phyloP scores from a whole-genome alignment of 2,329 filamentous ascomycete species.

The Aureobasidium sp. region DNA sequence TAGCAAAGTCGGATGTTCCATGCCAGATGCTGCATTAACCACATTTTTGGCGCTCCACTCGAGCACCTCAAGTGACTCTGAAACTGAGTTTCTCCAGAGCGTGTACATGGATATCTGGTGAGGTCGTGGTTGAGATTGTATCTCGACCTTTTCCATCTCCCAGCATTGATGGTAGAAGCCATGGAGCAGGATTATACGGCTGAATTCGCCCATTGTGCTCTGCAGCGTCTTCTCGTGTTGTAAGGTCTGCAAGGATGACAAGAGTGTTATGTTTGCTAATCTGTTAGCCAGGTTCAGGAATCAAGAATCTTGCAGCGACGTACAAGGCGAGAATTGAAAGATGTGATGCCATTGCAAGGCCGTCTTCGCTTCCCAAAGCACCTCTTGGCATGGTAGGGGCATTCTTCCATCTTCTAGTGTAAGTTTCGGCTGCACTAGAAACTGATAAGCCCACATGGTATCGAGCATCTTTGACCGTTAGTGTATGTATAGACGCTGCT shows the following conservation, averaged over 20 bases:
- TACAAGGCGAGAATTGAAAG: conserved; percentile 11
- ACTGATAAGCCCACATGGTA: conserved; percentile 19
- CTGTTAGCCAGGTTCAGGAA: not conserved
- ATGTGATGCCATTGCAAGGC: conserved; percentile 19
- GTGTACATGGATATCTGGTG: conserved; percentile 36
- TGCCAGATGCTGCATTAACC: conserved; percentile 40
- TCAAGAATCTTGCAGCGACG: not conserved
- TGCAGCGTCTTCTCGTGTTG: conserved; percentile 43
- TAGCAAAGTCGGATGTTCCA: conserved; percentile 47
- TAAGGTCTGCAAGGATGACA: conserved; percentile 35
- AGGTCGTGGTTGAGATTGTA: not conserved
- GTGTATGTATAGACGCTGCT: not conserved
- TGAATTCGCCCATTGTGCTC: conserved; percentile 39
- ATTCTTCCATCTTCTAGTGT: conserved; percentile 16
- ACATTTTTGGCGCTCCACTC: conserved; percentile 50
- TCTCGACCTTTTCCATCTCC: conserved; percentile 36
- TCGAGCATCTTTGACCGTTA: conserved; percentile 16
- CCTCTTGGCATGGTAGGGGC: conserved; percentile 22
- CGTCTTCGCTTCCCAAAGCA: conserved; percentile 20
- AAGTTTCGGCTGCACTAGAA: conserved; percentile 15
- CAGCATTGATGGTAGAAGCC: conserved; percentile 42
- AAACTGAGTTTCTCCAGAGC: conserved; percentile 40
- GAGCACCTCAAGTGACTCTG: conserved; percentile 45
- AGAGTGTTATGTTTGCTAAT: conserved; percentile 25
- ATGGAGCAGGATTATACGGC: conserved; percentile 41